Base-by-base conservation (phyloP, 495 filamentous ascomycete species). In the Podospora bellae-mahoneyi region DNA sequence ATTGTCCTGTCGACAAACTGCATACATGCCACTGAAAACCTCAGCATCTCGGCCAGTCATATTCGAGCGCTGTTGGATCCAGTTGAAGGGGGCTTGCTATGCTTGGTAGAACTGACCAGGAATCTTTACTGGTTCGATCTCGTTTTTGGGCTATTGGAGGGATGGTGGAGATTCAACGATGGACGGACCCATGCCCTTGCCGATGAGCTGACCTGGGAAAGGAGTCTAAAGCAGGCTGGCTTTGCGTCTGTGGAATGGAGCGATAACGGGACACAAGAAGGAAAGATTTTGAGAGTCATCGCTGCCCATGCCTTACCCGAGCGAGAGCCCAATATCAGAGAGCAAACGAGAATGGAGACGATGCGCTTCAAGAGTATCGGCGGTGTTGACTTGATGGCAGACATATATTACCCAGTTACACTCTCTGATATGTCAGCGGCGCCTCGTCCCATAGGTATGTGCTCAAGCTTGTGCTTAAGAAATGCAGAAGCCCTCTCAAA, bases 91-190 rank as follows among this genome's bases (percentile, higher is more conserved):
- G 75, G 74, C 34, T 74, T 82, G 23, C 71, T 7, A 66, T 80
- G 13, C 67, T 82, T 23, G 66, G 75, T 28, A 48, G 81, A 84
- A 66, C 60, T 77, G 19, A 82, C 81, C 3, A 74, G 68, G 48
- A 69, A 71, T 4, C 70, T 71, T 0, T 79, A 77, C 65, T 83
- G 79, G 71, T 73, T 85, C 5, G 83, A 87, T 62, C 64, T 87
- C 44, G 77, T 84, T 13, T 85, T 83, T 61, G 84, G 84, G 3
- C 70, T 83, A 3, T 75, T 86, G 0, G 79, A 83, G 20, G 84
- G 84, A 0, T 86, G 85, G 85, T 87, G 84, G 84, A 71, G 81
- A 16, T 82, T 82, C 10, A 84, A 83, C 26, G 78, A 83, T 2
- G 32, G 65, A 57, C 4, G 57, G 65, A 28, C 15, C 27, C 20